Base-by-base conservation (phyloP, 2,329 filamentous ascomycete genomes). In the Aspergillus flavus region DNA sequence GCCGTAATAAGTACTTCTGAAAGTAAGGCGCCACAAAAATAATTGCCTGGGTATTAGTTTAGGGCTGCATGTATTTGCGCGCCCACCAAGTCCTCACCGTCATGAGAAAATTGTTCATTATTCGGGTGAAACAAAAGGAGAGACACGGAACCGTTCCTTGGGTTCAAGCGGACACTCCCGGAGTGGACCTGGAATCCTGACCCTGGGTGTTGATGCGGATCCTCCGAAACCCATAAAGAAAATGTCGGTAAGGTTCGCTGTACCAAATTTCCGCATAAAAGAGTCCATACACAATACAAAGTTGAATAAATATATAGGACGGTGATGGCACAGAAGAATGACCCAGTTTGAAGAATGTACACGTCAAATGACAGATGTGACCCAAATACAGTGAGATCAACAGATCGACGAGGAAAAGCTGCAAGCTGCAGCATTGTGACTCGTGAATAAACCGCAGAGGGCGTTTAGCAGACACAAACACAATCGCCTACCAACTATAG, bases 151-250 rank as follows among this genome's bases (percentile, higher is more conserved):
- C 52, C 14, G 39, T 32, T 58, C 56, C 61, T 56, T 66, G 61
- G 62, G 52, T 64, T 55, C 45, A 43, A 55, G 45, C 64, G 64
- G 64, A 48, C 62, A 59, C 59, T 64, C 59, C 62, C 64, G 64
- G 62, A 12, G 61, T 66, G 64, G 64, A 61, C 54, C 63, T 61
- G 23, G 36, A 54, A 46, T 48, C 57, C 48, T 59, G 46, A 39
- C 30, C 36, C 32, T 53, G 32, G 43, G 36, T 28, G 45, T 32
- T 19, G 14, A 23, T 48, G 23, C 55, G 48, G 57, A 57, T 43
- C 57, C 57, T 50, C 61, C 46, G 61, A 19, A 21, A 48, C 50
- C 50, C 16, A 28, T 32, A 53, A 53, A 30, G 30, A 53, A 53
- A 34, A 34, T 11, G 39, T n/a, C 19, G 21, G 50, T 32, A 53